Evolutionary conservation across 2,329 filamentous ascomycete species (phyloP).

Genomic region (Zopfia rhizophila): DNA sequence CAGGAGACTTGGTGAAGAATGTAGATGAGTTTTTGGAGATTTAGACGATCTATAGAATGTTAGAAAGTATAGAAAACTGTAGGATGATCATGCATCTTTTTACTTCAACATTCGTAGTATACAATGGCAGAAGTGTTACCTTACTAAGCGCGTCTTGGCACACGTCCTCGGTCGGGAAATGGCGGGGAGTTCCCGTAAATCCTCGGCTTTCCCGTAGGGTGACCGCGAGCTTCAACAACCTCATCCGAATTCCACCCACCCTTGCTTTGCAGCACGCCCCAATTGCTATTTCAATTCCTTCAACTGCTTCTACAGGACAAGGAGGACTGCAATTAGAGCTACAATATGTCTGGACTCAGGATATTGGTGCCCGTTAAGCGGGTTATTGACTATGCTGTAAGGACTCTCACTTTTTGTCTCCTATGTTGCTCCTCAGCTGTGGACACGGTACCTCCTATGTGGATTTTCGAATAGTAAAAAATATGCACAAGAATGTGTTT

Average conservation of each 20-base stretch:
- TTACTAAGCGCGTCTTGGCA: too few relatives aligned
- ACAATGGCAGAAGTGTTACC: too few relatives aligned
- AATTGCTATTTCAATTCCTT: too few relatives aligned
- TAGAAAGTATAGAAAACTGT: too few relatives aligned
- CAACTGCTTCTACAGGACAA: neutral
- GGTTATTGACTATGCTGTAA: constrained; percentile 68
- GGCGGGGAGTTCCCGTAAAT: constrained; percentile 2
- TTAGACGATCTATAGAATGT: too few relatives aligned
- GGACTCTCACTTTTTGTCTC: constrained; percentile 20
- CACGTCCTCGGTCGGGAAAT: too few relatives aligned
- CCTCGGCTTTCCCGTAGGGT: neutral
- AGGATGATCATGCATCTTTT: too few relatives aligned
- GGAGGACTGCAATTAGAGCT: too few relatives aligned
- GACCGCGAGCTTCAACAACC: constrained; percentile 1
- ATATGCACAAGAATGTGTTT: neutral
- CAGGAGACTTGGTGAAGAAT: constrained; percentile 73
- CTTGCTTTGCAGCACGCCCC: too few relatives aligned
- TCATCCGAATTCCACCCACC: neutral
- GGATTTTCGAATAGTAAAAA: neutral
- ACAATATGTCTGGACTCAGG: constrained; percentile 59
- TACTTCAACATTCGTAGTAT: too few relatives aligned
- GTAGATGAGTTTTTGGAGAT: too few relatives aligned
- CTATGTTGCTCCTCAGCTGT: too few relatives aligned
- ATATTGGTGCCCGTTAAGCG: constrained; percentile 67
- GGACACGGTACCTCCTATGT: neutral